A percentile compares a stretch with the other conserved stretches of the same genome.
These are phyloP conservation scores for Meyerozyma sp. DNA, from an alignment of 1,139 yeast species.

Conservation along the genomic window DNA sequence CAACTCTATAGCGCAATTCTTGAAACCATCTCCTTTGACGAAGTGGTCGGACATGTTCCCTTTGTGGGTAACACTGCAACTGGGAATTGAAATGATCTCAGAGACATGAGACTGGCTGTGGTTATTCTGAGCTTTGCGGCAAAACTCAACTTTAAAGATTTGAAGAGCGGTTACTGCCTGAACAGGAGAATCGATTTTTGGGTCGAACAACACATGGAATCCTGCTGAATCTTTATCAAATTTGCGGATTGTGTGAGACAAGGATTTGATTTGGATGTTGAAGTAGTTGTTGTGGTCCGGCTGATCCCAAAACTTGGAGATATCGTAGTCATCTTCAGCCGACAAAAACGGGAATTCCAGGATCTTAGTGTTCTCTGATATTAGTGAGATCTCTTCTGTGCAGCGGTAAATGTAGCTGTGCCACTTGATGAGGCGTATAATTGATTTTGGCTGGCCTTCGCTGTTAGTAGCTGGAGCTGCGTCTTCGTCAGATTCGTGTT, in stretches of 20 bases:
- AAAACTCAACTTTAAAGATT: conserved; percentile 29
- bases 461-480: neutral
- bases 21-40: conserved; percentile 30
- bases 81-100: conserved; percentile 51
- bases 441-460: neutral
- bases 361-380: conserved; percentile 25
- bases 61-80: conserved; percentile 46
- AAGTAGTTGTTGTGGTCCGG: conserved; percentile 22
- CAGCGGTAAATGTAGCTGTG: conserved; percentile 12
- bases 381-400: conserved; percentile 21
- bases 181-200: conserved; percentile 46
- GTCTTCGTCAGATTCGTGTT: neutral
- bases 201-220: conserved; percentile 49
- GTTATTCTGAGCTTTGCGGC: conserved; percentile 11
- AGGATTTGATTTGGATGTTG: conserved; percentile 25
- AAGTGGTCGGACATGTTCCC: conserved; percentile 45
- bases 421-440: conserved; percentile 3
- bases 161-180: conserved; percentile 45
- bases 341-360: conserved; percentile 34
- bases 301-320: conserved; percentile 21
- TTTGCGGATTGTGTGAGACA: conserved; percentile 27
- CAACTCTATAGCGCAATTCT: conserved; percentile 32
- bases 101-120: conserved; percentile 9
- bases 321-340: conserved; percentile 18
- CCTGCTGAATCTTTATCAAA: conserved; percentile 46